phyloP scores from a whole-genome alignment of 164 flowering plant species.

The Nymphaea colorata region DNA sequence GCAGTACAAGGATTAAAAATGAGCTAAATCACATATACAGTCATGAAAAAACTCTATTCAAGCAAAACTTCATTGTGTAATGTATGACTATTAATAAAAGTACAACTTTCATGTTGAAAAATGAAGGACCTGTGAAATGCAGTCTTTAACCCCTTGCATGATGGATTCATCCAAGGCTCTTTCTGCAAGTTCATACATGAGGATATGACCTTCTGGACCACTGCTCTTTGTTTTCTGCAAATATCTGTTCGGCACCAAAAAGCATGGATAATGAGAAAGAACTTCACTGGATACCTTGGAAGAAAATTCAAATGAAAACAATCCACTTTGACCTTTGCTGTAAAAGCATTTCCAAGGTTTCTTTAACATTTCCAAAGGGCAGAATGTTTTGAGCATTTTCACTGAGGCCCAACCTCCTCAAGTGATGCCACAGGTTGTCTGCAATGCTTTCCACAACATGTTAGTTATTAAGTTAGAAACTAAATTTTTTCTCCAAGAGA shows the following conservation, averaged over 20 bases:
- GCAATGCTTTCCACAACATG: slow-evolving; percentile 7
- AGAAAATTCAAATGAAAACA: background rate
- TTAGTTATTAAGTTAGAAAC: background rate
- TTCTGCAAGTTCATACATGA: slow-evolving; percentile 74
- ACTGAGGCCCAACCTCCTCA: slow-evolving; percentile 54
- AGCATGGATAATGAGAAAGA: background rate
- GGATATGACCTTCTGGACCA: slow-evolving; percentile 65
- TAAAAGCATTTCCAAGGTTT: slow-evolving; percentile 65
- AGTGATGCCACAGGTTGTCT: slow-evolving; percentile 77
- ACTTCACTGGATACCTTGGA: background rate
- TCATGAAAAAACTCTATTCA: no score
- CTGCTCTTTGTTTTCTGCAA: slow-evolving; percentile 64
- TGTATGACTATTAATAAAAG: background rate
- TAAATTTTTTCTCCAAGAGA: background rate
- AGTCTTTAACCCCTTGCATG: slow-evolving; percentile 36
- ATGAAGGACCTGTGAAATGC: slow-evolving; percentile 44
- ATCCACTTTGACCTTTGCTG: slow-evolving; percentile 55
- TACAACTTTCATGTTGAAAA: background rate
- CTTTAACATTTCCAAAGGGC: slow-evolving; percentile 57
- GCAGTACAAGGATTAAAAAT: no score
- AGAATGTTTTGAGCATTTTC: slow-evolving; percentile 71
- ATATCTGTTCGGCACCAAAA: slow-evolving; percentile 28
- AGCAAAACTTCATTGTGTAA: no score
- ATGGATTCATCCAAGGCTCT: slow-evolving; percentile 55
- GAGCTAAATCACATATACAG: no score